phyloP scores from a whole-genome alignment of 2,329 filamentous ascomycete species.

The Phialemonium atrogriseum region DNA sequence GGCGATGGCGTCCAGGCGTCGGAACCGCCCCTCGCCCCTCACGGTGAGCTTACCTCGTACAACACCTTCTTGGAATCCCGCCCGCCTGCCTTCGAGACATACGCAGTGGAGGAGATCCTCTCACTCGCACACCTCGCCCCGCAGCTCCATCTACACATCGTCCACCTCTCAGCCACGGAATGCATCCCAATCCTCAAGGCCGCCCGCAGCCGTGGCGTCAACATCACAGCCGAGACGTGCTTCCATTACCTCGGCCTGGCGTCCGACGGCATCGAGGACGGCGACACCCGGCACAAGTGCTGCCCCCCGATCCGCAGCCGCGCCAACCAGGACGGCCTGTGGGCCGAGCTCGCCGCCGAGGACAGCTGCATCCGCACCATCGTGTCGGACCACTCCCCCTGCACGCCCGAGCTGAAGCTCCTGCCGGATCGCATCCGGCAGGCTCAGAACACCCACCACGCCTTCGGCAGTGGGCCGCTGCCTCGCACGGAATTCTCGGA shows the following conservation, averaged over 20 bases:
- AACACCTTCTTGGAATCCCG: conserved; percentile 87
- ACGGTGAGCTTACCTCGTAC: conserved; percentile 69
- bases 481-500: conserved; percentile 32
- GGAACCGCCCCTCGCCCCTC: conserved; percentile 59
- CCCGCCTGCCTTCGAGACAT: conserved; percentile 83
- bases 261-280: conserved; percentile 71
- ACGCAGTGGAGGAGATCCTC: conserved; percentile 80
- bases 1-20: conserved; percentile 68
- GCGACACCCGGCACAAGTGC: conserved; percentile 91
- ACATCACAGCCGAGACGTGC: conserved; percentile 90
- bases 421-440: conserved; percentile 59
- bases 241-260: conserved; percentile 89
- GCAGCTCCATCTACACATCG: conserved; percentile 80
- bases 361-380: conserved; percentile 85
- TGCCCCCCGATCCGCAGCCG: conserved; percentile 83
- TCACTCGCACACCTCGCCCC: conserved; percentile 74
- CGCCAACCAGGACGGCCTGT: conserved; percentile 76
- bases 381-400: conserved; percentile 93
- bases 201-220: conserved; percentile 64
- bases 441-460: conserved; percentile 21
- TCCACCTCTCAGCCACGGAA: conserved; percentile 84
- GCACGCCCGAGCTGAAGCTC: conserved; percentile 89
- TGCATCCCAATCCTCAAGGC: conserved; percentile 73
- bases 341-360: conserved; percentile 64
- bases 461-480: neutral